Evolutionary conservation across 2,329 filamentous ascomycete genomes (phyloP).

Genomic region (Pleoardoris graminearum): DNA sequence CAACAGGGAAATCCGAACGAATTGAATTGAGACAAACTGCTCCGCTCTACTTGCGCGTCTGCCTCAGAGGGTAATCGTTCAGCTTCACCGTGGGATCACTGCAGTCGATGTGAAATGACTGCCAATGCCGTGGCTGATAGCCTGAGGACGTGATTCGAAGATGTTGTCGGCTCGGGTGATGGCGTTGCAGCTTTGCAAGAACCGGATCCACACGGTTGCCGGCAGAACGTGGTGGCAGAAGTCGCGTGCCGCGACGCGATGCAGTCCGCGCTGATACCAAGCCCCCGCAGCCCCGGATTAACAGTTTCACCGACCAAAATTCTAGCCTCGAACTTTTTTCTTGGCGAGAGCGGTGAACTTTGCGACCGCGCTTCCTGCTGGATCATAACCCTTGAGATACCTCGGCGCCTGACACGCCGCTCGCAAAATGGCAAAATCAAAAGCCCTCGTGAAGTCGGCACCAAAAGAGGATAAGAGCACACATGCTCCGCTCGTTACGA

Average conservation of each 20-base stretch:
- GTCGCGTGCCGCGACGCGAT: not conserved
- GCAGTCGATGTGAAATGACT: not conserved
- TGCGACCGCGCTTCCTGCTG: not conserved
- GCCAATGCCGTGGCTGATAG: not conserved
- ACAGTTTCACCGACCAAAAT: not conserved
- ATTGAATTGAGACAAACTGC: not conserved
- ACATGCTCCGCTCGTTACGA: constrained; percentile 43
- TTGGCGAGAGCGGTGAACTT: not conserved
- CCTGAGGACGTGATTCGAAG: constrained; percentile 6
- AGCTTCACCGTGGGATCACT: constrained; percentile 2
- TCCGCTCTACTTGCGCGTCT: not conserved
- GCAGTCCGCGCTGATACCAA: constrained; percentile 1
- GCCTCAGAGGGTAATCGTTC: not conserved
- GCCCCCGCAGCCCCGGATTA: not conserved
- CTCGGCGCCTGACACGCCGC: too few relatives aligned
- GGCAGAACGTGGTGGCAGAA: not conserved
- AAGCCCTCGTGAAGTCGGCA: constrained; percentile 23
- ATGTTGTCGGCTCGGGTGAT: constrained; percentile 9
- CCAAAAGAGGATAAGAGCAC: constrained; percentile 27
- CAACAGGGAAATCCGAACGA: not conserved
- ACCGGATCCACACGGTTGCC: constrained; percentile 15
- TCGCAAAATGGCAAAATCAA: constrained; percentile 38
- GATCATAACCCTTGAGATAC: not conserved
- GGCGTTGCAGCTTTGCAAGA: constrained; percentile 13
- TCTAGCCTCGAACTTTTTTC: not conserved